These are phyloP conservation scores for Cryptosporidium tyzzeri DNA, from an alignment of 169 alveolate species.

Conservation along the genomic window DNA sequence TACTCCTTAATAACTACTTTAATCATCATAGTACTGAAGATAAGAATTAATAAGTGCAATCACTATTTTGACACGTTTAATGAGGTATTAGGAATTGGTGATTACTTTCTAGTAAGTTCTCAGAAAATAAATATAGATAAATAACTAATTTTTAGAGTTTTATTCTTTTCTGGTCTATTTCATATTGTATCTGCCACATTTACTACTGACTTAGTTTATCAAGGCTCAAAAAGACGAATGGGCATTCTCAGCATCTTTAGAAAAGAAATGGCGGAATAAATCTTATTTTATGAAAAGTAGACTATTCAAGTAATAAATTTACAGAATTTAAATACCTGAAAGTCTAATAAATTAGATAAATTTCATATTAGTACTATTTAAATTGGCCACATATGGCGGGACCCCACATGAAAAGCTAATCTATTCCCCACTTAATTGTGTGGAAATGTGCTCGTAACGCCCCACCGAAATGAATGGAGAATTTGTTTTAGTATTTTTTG, in stretches of 20 bases:
- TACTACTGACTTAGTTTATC: not conserved
- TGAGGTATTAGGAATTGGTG: conserved; percentile 19
- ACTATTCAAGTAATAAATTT: not conserved
- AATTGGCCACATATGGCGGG: conserved; percentile 22
- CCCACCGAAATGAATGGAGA: conserved; percentile 18
- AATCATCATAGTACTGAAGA: not conserved
- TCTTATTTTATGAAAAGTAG: too few relatives aligned
- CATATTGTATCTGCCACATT: conserved; percentile 41
- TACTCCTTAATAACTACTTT: not conserved
- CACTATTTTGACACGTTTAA: not conserved
- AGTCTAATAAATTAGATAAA: not conserved
- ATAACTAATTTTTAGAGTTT: conserved; percentile 22
- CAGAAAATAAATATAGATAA: not conserved
- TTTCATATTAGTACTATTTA: not conserved
- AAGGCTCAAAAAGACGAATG: not conserved
- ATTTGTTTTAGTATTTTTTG: conserved; percentile 8
- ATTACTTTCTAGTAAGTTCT: conserved; percentile 56
- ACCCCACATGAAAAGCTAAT: conserved; percentile 36
- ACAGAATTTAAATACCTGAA: not conserved
- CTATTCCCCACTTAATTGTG: conserved; percentile 38
- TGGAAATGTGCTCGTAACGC: conserved; percentile 30
- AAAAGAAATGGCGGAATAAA: not conserved
- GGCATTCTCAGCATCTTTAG: not conserved
- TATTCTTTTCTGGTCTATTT: conserved; percentile 45
- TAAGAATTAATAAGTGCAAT: not conserved